A percentile compares a stretch with the other conserved stretches of the same genome.
phyloP scores from a whole-genome alignment of 2,329 filamentous ascomycete species.

The Ambrosiella cleistominuta region DNA sequence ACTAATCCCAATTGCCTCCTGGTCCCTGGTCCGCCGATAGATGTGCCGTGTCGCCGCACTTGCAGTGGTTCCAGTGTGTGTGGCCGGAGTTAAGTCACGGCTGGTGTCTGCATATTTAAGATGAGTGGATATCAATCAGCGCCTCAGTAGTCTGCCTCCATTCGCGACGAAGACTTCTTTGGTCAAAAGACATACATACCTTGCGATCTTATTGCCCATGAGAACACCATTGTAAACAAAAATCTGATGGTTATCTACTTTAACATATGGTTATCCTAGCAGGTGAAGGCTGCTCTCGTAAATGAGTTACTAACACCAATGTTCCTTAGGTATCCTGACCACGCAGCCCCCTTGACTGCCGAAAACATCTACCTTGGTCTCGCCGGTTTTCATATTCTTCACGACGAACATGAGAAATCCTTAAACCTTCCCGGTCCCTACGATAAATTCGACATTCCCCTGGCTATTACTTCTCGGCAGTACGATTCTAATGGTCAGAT shows the following conservation, averaged over 20 bases:
- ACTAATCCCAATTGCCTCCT: neutral
- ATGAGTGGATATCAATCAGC: neutral
- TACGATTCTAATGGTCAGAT: conserved; percentile 35
- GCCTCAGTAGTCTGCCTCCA: neutral
- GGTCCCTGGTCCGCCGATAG: neutral
- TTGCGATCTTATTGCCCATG: neutral
- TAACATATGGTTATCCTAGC: no score
- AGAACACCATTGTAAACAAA: no score
- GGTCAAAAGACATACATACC: neutral
- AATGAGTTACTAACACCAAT: neutral
- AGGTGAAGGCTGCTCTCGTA: neutral
- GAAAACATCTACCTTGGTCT: conserved; percentile 39
- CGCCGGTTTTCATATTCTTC: conserved; percentile 36
- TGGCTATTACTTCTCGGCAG: conserved; percentile 31
- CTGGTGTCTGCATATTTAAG: neutral
- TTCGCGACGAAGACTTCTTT: neutral
- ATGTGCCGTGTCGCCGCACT: neutral
- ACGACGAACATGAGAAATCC: conserved; percentile 29
- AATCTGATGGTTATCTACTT: no score
- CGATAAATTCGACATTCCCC: conserved; percentile 35
- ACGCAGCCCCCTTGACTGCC: conserved; percentile 27
- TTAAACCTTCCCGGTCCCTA: conserved; percentile 31
- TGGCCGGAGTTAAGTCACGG: neutral
- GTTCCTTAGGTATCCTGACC: conserved; percentile 29
- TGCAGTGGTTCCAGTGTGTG: neutral